These are phyloP conservation scores for Apiotrichum akiyoshidainum DNA, from an alignment of 1,284 basidiomycete genomes.

Conservation along the genomic window DNA sequence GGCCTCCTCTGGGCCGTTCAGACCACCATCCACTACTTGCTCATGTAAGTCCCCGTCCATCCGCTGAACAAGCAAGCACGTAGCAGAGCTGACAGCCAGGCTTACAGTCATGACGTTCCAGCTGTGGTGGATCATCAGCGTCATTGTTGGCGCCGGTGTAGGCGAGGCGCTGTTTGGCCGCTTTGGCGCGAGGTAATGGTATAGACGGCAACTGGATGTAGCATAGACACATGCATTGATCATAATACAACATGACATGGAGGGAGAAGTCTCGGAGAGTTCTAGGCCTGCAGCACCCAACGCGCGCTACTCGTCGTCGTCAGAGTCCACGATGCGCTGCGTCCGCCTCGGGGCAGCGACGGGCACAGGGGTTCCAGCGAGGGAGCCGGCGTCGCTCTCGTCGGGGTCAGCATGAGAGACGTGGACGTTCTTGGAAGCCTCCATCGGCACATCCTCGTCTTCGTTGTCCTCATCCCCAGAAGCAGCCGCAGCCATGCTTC, in stretches of 20 bases:
- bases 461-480: not conserved
- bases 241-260: slow-evolving; percentile 16
- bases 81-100: slow-evolving; percentile 19
- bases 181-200: slow-evolving; percentile 12
- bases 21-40: slow-evolving; percentile 33
- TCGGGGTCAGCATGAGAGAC: not conserved
- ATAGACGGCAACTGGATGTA: slow-evolving; percentile 5
- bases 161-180: slow-evolving; percentile 45
- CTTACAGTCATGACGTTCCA: slow-evolving; percentile 49
- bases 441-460: not conserved
- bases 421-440: too few relatives aligned
- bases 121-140: slow-evolving; percentile 44
- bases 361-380: not conserved
- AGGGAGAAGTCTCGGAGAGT: not conserved
- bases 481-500: too few relatives aligned
- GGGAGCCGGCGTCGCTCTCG: not conserved
- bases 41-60: slow-evolving; percentile 38
- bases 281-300: too few relatives aligned
- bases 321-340: slow-evolving; percentile 20
- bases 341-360: not conserved
- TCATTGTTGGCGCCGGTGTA: slow-evolving; percentile 43
- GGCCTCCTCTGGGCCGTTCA: slow-evolving; percentile 37
- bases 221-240: slow-evolving; percentile 5
- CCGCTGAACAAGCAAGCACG: too few relatives aligned
- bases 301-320: slow-evolving; percentile 18